Evolutionary conservation across 345 rosid genomes (phyloP).

Genomic region (Pelargonium nanum): DNA sequence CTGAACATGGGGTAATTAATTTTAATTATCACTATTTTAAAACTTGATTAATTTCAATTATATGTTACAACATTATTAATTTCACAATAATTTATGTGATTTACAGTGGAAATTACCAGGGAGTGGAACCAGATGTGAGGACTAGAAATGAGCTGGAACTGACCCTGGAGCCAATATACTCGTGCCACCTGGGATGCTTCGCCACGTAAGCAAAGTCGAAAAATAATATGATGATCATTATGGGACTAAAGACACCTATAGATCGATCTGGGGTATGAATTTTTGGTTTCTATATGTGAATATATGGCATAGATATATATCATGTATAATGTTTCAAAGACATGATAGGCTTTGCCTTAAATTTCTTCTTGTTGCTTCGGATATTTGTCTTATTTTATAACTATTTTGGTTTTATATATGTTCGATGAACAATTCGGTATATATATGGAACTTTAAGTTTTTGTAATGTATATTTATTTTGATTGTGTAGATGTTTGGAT

Average conservation of each 20-base stretch:
- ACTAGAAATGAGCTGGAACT: slow-evolving; percentile 63
- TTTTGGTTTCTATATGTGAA: neutral
- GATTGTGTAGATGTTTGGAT: no score
- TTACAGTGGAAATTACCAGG: slow-evolving; percentile 52
- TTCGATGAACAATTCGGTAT: no score
- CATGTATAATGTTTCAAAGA: neutral
- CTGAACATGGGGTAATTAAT: slow-evolving; percentile 1
- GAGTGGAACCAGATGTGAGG: slow-evolving; percentile 42
- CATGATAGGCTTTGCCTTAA: no score
- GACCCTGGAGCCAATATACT: slow-evolving; percentile 47
- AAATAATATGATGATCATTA: neutral
- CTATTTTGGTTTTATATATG: no score
- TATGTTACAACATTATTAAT: no score
- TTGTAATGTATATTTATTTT: no score
- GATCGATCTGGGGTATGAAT: neutral
- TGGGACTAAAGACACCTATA: neutral
- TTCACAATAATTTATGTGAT: neutral
- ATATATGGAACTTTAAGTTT: no score
- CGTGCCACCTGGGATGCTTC: slow-evolving; percentile 54
- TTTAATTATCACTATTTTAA: neutral
- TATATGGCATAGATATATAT: neutral
- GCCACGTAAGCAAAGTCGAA: slow-evolving; percentile 18
- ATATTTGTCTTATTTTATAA: neutral
- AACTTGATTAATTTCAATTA: no score
- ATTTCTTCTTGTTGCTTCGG: neutral